Evolutionary conservation across 139 green algal species (phyloP).

Genomic region (Eudorina sp.): DNA sequence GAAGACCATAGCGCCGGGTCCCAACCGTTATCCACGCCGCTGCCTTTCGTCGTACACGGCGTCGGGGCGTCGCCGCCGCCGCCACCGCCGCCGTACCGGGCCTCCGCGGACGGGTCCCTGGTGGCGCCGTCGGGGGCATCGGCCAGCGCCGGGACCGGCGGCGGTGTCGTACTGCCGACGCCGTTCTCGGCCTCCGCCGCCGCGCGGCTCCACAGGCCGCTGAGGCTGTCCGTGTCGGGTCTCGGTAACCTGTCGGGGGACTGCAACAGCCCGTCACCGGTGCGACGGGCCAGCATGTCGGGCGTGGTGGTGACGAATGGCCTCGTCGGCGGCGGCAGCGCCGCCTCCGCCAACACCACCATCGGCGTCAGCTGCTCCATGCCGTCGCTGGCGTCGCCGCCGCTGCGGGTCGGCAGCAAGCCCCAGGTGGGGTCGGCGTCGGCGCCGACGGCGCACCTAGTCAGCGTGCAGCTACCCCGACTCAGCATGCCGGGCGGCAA

Average conservation of each 20-base stretch:
- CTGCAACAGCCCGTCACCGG: neutral
- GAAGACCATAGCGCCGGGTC: no score
- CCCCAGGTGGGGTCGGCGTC: neutral
- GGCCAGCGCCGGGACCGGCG: no score
- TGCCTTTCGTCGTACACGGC: constrained; percentile 11
- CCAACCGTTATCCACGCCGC: neutral
- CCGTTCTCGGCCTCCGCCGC: neutral
- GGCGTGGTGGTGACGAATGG: neutral
- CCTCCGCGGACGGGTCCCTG: neutral
- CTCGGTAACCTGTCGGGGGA: neutral
- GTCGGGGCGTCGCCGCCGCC: neutral
- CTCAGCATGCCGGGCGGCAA: neutral
- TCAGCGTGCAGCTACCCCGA: neutral
- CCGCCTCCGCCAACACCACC: neutral
- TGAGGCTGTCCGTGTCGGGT: neutral
- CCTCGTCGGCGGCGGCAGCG: neutral
- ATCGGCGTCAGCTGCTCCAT: neutral
- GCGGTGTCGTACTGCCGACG: neutral
- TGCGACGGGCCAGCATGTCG: neutral
- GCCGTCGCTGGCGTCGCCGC: neutral
- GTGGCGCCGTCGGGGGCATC: neutral
- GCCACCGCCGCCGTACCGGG: neutral
- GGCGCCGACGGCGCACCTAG: neutral
- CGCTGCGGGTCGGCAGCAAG: neutral
- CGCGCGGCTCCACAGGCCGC: neutral